Conservation (phyloP, 2,329 filamentous ascomycete genomes). For the Cladosporium sp. region DNA sequence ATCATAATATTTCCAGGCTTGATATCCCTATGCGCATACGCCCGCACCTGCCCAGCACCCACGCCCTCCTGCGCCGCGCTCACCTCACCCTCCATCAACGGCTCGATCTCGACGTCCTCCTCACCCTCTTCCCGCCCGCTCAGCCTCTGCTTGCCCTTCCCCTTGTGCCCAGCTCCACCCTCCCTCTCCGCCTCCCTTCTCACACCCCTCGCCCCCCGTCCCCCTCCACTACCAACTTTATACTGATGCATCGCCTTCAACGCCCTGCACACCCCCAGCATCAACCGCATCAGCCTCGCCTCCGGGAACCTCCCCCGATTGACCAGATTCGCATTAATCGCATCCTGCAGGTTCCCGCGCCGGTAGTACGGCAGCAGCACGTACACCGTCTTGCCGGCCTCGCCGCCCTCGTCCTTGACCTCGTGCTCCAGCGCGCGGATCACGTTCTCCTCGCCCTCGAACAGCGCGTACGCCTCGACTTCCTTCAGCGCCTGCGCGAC, state of each 20-base stretch:
- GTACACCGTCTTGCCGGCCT: conserved; percentile 84
- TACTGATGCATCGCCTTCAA: conserved; percentile 90
- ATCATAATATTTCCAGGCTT: conserved; percentile 99
- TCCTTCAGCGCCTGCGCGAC: conserved; percentile 93
- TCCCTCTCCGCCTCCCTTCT: conserved; percentile 50
- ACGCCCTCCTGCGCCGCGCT: conserved; percentile 61
- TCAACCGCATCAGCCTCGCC: conserved; percentile 77
- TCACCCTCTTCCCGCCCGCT: conserved; percentile 46
- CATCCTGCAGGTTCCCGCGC: conserved; percentile 90
- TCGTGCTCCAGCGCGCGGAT: conserved; percentile 80
- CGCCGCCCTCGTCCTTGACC: conserved; percentile 61
- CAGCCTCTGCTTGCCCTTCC: conserved; percentile 35
- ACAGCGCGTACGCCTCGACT: conserved; percentile 92
- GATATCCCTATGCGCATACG: conserved; percentile 93
- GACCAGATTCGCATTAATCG: conserved; percentile 97
- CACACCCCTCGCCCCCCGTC: conserved; percentile 40
- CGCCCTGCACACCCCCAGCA: conserved; percentile 84
- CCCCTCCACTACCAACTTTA: conserved; percentile 47
- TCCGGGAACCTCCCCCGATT: conserved; percentile 91
- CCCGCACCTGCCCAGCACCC: conserved; percentile 61
- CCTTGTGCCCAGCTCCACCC: conserved; percentile 42
- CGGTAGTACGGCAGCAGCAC: conserved; percentile 94
- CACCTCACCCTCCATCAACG: conserved; percentile 75
- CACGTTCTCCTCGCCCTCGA: conserved; percentile 75
- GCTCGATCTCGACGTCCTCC: conserved; percentile 70